A percentile compares a stretch with the other conserved stretches of the same genome.
phyloP scores from a whole-genome alignment of 176 grass and related monocot species.

The Poa pratensis region DNA sequence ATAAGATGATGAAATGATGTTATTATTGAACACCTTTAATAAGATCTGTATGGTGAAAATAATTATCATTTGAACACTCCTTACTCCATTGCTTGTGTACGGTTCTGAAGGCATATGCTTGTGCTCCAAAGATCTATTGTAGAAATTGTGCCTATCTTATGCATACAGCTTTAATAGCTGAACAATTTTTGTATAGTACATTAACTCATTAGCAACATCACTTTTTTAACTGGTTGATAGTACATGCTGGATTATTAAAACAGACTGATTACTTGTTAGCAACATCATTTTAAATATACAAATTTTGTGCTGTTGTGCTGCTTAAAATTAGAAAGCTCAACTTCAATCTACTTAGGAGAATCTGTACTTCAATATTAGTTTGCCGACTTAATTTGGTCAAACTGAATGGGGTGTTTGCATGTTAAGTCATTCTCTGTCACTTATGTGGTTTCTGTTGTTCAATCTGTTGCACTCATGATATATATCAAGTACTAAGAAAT shows the following conservation, averaged over 20 bases:
- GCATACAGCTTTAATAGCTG: neutral
- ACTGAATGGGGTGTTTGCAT: neutral
- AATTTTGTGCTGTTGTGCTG: neutral
- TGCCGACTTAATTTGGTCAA: neutral
- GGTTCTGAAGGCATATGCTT: neutral
- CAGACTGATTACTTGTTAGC: neutral
- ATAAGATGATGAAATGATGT: constrained; percentile 12
- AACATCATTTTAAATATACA: neutral
- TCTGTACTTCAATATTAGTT: neutral
- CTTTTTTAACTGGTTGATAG: neutral
- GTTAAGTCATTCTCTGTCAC: neutral
- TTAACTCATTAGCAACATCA: neutral
- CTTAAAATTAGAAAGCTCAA: constrained; percentile 18
- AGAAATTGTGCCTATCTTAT: constrained; percentile 4
- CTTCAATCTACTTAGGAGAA: constrained; percentile 2
- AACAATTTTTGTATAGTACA: neutral
- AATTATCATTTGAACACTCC: neutral
- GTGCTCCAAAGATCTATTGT: neutral
- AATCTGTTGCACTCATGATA: constrained; percentile 15
- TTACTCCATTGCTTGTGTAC: neutral
- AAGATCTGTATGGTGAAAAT: neutral
- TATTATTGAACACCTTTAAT: neutral
- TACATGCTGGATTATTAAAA: constrained; percentile 14
- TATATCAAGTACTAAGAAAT: constrained; percentile 22
- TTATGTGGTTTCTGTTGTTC: neutral